These are phyloP conservation scores for Pascua guehoae DNA, from an alignment of 1,284 basidiomycete genomes.

Conservation along the genomic window DNA sequence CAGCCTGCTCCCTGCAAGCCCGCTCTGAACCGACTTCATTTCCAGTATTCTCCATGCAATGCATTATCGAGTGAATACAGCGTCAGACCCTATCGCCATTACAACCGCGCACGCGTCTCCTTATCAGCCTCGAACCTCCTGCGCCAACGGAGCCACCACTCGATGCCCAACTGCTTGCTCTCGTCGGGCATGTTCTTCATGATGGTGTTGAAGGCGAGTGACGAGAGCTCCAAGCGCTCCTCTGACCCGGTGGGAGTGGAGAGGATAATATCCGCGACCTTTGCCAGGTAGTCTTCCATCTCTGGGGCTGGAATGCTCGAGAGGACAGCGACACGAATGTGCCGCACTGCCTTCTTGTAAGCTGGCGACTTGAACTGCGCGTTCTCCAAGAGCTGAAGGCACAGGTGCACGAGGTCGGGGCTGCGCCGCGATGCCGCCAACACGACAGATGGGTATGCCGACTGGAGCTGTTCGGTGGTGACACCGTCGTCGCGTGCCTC, in stretches of 20 bases:
- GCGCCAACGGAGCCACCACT: constrained; percentile 38
- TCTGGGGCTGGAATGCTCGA: constrained; percentile 14
- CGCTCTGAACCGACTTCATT: no score
- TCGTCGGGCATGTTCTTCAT: constrained; percentile 32
- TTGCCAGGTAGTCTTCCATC: constrained; percentile 27
- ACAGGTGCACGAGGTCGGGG: constrained; percentile 8
- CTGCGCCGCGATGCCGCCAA: constrained; percentile 18
- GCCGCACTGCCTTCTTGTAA: constrained; percentile 11
- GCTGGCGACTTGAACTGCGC: constrained; percentile 9
- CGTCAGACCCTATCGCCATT: background rate
- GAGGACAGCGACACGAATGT: constrained; percentile 19
- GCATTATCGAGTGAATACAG: no score
- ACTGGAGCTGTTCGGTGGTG: constrained; percentile 26
- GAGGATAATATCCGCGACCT: constrained; percentile 20
- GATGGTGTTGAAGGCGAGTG: constrained; percentile 29
- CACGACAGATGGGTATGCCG: constrained; percentile 26
- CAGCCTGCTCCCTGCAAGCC: no score
- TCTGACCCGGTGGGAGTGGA: constrained; percentile 11
- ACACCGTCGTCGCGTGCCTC: constrained; percentile 22
- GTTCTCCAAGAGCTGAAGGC: constrained; percentile 6
- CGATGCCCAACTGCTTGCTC: constrained; percentile 26
- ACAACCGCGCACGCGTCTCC: constrained; percentile 7
- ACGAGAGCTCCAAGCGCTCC: constrained; percentile 23
- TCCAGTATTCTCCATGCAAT: no score
- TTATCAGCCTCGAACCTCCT: constrained; percentile 11